These are phyloP conservation scores for Cryptococcus jaspeensis DNA, from an alignment of 1,284 basidiomycete species.

Conservation along the genomic window DNA sequence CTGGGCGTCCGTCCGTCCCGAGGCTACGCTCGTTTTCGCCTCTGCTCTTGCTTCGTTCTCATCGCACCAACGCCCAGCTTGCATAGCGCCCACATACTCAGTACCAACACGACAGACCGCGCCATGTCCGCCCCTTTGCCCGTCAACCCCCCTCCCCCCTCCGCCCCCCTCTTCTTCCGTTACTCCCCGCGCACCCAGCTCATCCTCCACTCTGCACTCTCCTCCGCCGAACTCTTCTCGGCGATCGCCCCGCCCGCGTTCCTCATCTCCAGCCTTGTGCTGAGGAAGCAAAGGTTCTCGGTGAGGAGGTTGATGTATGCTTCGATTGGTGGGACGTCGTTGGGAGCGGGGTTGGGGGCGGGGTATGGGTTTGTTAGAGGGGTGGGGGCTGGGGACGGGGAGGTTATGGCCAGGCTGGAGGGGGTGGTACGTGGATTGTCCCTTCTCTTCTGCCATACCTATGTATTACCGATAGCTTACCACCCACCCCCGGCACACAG, in stretches of 20 bases:
- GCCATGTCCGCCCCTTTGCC: no score
- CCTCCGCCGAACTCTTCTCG: constrained; percentile 39
- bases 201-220: constrained; percentile 33
- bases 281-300: constrained; percentile 33
- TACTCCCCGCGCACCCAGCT: constrained; percentile 31
- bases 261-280: constrained; percentile 29
- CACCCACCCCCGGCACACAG: constrained; percentile 14
- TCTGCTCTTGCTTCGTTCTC: no score
- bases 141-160: constrained; percentile 21
- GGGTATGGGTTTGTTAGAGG: constrained; percentile 30
- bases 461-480: neutral
- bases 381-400: constrained; percentile 27
- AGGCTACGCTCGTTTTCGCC: no score
- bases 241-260: constrained; percentile 44
- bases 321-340: constrained; percentile 17
- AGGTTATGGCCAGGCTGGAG: constrained; percentile 30
- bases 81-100: no score
- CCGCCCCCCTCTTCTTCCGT: constrained; percentile 29
- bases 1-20: no score
- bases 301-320: constrained; percentile 31
- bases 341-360: constrained; percentile 26
- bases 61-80: no score
- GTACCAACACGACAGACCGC: no score
- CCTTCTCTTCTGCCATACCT: neutral
- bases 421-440: constrained; percentile 42